Percentiles rank a stretch among this genome's conserved stretches.
Evolutionary conservation across 1,284 basidiomycete species (phyloP).

Genomic region (Boletellus deceptivus): DNA sequence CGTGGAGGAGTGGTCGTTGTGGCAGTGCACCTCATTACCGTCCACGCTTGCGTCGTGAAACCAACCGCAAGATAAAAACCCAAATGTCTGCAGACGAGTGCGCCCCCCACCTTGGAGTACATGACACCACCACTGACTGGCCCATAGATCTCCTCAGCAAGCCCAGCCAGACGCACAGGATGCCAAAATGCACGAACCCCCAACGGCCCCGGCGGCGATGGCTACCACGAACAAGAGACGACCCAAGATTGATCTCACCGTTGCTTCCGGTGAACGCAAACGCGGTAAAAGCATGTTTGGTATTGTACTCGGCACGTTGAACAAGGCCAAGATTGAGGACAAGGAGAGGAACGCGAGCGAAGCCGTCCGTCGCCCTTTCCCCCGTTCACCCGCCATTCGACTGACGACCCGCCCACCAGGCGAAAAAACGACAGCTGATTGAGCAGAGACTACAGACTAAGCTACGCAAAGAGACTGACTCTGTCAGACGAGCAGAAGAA

Average conservation of each 20-base stretch:
- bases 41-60: neutral
- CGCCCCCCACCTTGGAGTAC: constrained; percentile 15
- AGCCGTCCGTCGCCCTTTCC: constrained; percentile 48
- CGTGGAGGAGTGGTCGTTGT: constrained; percentile 1
- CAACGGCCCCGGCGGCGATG: constrained; percentile 33
- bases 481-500: constrained; percentile 77
- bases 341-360: constrained; percentile 76
- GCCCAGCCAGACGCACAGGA: constrained; percentile 34
- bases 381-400: neutral
- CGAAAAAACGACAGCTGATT: constrained; percentile 74
- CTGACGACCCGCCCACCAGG: constrained; percentile 40
- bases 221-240: constrained; percentile 49
- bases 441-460: constrained; percentile 79
- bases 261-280: constrained; percentile 58
- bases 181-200: constrained; percentile 36
- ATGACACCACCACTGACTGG: constrained; percentile 1
- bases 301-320: constrained; percentile 72
- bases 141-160: constrained; percentile 33
- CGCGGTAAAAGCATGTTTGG: constrained; percentile 84
- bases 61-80: constrained; percentile 24
- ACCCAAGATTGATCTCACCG: constrained; percentile 65
- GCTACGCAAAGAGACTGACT: constrained; percentile 76
- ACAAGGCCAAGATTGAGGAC: constrained; percentile 80
- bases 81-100: constrained; percentile 58
- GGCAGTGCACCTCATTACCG: constrained; percentile 25